Evolutionary conservation across 2,329 filamentous ascomycete genomes (phyloP).

Genomic region (Fusarium continuum): DNA sequence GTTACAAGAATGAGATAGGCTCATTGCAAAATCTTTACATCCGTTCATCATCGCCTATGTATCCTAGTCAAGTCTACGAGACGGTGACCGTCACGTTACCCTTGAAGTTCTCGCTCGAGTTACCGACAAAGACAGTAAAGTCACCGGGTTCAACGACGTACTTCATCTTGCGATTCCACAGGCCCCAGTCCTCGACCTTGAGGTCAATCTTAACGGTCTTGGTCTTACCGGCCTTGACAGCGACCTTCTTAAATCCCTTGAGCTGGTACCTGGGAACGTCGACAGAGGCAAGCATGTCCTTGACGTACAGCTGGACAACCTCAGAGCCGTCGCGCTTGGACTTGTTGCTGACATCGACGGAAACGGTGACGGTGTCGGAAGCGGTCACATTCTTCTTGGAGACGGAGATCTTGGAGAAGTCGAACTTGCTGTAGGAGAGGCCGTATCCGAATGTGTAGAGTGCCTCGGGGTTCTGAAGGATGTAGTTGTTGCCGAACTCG

Average conservation of each 20-base stretch:
- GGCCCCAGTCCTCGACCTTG: constrained; percentile 65
- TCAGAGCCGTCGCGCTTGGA: constrained; percentile 67
- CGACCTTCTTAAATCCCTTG: constrained; percentile 73
- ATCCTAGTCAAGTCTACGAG: constrained; percentile 2
- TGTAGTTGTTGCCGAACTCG: constrained; percentile 71
- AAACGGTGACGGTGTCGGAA: constrained; percentile 65
- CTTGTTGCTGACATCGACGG: constrained; percentile 70
- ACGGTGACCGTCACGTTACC: constrained; percentile 66
- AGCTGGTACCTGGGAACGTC: constrained; percentile 71
- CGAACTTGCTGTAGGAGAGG: constrained; percentile 71
- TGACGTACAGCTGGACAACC: constrained; percentile 74
- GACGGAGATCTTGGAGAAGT: constrained; percentile 63
- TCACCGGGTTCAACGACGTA: constrained; percentile 79
- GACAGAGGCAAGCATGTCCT: constrained; percentile 68
- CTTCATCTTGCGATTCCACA: constrained; percentile 70
- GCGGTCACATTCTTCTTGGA: constrained; percentile 58
- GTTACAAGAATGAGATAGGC: not conserved
- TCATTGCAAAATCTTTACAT: not conserved
- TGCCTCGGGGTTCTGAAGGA: constrained; percentile 66
- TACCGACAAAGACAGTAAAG: constrained; percentile 71
- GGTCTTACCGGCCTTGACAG: constrained; percentile 67
- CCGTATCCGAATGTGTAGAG: constrained; percentile 74
- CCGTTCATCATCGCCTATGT: not conserved
- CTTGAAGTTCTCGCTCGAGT: constrained; percentile 64
- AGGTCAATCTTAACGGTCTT: constrained; percentile 60